phyloP scores from a whole-genome alignment of 1,139 yeast species.

The Saccharomyces hybrid region DNA sequence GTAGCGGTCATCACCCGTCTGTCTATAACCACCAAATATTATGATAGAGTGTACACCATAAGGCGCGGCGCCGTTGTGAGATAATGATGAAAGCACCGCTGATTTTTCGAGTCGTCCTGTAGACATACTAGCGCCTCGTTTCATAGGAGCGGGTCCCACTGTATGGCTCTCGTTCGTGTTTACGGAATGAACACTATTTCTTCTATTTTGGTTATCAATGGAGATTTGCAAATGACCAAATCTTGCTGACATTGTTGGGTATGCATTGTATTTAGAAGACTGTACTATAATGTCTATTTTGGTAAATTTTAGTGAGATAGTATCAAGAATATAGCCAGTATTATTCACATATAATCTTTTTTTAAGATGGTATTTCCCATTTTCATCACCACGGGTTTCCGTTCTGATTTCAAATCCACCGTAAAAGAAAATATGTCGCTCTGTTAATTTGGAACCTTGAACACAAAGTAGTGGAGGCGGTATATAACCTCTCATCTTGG shows the following conservation, averaged over 20 bases:
- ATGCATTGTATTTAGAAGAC: slow-evolving; percentile 33
- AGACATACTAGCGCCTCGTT: neutral
- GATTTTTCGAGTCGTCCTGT: neutral
- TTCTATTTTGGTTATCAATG: slow-evolving; percentile 9
- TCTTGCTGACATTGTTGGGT: slow-evolving; percentile 37
- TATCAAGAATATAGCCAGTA: slow-evolving; percentile 39
- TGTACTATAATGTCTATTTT: slow-evolving; percentile 35
- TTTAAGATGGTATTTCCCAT: slow-evolving; percentile 28
- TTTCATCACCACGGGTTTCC: slow-evolving; percentile 22
- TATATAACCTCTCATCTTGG: slow-evolving; percentile 27
- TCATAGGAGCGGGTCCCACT: neutral
- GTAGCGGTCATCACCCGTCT: slow-evolving; percentile 26
- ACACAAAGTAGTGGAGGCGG: slow-evolving; percentile 40
- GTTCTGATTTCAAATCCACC: slow-evolving; percentile 42
- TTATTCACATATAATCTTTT: slow-evolving; percentile 34
- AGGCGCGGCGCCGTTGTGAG: neutral
- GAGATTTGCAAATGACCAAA: slow-evolving; percentile 40
- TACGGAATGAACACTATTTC: neutral
- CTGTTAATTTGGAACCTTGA: slow-evolving; percentile 34
- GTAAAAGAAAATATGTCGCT: slow-evolving; percentile 37
- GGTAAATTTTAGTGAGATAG: slow-evolving; percentile 32
- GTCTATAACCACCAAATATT: slow-evolving; percentile 41
- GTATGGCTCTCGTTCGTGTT: slow-evolving; percentile 1
- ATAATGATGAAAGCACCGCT: neutral
- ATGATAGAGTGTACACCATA: slow-evolving; percentile 21